These are phyloP conservation scores for Hirschioporus abietinus DNA, from an alignment of 768 basidiomycete species.

Conservation along the genomic window DNA sequence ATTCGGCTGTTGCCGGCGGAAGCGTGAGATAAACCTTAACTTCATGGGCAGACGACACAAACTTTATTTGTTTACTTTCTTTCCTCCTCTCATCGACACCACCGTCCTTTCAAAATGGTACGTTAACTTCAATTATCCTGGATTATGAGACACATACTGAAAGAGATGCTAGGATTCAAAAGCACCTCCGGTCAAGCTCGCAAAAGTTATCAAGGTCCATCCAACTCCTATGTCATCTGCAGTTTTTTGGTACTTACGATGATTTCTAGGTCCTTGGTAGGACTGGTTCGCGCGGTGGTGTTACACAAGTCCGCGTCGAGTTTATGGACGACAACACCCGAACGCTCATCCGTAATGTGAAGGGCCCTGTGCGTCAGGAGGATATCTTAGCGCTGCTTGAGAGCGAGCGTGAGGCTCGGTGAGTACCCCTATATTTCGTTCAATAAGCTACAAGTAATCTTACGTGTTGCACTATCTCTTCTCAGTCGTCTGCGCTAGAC, in stretches of 20 bases:
- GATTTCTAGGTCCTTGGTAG: conserved; percentile 83
- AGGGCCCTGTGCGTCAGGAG: conserved; percentile 93
- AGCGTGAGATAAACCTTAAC: background rate
- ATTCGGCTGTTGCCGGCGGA: conserved; percentile 8
- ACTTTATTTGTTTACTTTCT: conserved; percentile 20
- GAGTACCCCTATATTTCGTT: conserved; percentile 29
- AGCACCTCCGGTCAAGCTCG: conserved; percentile 94
- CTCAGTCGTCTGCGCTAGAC: conserved; percentile 9
- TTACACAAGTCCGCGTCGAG: conserved; percentile 98
- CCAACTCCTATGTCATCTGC: conserved; percentile 6
- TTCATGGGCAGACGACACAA: background rate
- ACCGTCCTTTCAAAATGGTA: conserved; percentile 20
- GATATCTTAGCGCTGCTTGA: conserved; percentile 97
- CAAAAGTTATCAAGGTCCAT: conserved; percentile 90
- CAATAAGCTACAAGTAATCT: background rate
- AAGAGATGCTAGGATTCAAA: conserved; percentile 60
- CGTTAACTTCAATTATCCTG: background rate
- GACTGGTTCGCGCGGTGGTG: conserved; percentile 98
- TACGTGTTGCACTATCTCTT: conserved; percentile 13
- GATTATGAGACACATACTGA: background rate
- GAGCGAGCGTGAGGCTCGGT: conserved; percentile 99
- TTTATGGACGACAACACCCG: conserved; percentile 97
- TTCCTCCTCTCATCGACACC: conserved; percentile 23
- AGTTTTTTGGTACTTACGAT: conserved; percentile 3
- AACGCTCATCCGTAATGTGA: conserved; percentile 98